phyloP scores from a whole-genome alignment of 1,284 basidiomycete genomes.

The Xanthoconium separans region DNA sequence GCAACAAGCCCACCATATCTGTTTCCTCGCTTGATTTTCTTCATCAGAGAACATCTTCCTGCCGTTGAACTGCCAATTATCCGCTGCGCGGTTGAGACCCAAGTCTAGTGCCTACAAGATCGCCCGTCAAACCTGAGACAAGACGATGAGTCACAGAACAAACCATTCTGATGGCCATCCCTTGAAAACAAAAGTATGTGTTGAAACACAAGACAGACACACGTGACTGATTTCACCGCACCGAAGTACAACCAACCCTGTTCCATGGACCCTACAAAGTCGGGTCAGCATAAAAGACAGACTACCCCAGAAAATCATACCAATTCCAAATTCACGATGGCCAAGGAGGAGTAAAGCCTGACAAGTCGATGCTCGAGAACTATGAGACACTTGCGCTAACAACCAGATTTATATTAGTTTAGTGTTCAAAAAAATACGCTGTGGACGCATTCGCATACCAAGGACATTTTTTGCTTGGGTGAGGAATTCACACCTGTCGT shows the following conservation, averaged over 20 bases:
- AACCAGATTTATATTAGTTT: constrained; percentile 3
- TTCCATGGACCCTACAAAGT: constrained; percentile 59
- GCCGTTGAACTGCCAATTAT: constrained; percentile 70
- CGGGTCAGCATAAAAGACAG: constrained; percentile 8
- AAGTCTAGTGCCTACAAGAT: constrained; percentile 71
- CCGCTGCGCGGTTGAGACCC: constrained; percentile 78
- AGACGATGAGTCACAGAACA: constrained; percentile 7
- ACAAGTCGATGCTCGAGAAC: constrained; percentile 66
- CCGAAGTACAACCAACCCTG: constrained; percentile 82
- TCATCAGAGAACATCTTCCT: constrained; percentile 66
- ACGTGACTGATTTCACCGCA: constrained; percentile 32
- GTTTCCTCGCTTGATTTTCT: constrained; percentile 74
- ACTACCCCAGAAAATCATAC: constrained; percentile 29
- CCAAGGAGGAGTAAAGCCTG: constrained; percentile 78
- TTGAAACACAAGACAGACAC: neutral
- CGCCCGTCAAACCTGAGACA: constrained; percentile 1
- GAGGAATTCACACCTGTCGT: constrained; percentile 68
- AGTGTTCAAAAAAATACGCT: neutral
- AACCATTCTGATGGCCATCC: constrained; percentile 78
- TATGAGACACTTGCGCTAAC: constrained; percentile 64
- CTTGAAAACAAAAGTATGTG: constrained; percentile 36
- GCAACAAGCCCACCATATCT: constrained; percentile 83
- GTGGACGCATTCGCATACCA: constrained; percentile 41
- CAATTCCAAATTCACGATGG: constrained; percentile 81
- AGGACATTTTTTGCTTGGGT: constrained; percentile 66